Percentiles rank a stretch among this genome's conserved stretches.
phyloP scores from a whole-genome alignment of 2,329 filamentous ascomycete genomes.

The Magnaporthales sp. region DNA sequence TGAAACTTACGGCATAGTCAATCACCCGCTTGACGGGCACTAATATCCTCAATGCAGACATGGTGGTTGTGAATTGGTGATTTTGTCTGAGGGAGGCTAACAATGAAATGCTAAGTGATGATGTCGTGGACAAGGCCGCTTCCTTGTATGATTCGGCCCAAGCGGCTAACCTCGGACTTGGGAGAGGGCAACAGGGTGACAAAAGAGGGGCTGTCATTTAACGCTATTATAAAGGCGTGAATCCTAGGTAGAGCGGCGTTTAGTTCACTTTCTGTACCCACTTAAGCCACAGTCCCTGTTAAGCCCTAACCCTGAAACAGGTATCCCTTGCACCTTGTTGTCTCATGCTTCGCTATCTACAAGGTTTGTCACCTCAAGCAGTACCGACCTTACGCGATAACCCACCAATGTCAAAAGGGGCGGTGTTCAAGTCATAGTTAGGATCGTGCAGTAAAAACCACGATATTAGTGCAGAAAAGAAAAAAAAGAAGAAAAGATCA shows the following conservation, averaged over 20 bases:
- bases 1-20: conserved; percentile 67
- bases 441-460: not conserved
- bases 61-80: conserved; percentile 16
- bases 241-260: not conserved
- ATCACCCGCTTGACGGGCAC: conserved; percentile 79
- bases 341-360: no score
- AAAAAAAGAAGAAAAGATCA: not conserved
- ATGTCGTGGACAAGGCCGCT: not conserved
- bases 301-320: not conserved
- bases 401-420: no score
- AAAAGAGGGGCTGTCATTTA: not conserved
- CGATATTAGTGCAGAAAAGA: not conserved
- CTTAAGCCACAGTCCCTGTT: not conserved
- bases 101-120: not conserved
- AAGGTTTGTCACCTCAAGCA: no score
- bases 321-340: not conserved
- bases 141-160: not conserved
- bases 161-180: not conserved
- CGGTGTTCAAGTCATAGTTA: no score
- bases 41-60: conserved; percentile 64
- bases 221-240: not conserved
- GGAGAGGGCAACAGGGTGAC: not conserved
- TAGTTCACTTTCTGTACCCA: not conserved
- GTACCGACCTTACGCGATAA: no score
- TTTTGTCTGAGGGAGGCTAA: not conserved